phyloP scores from a whole-genome alignment of 768 basidiomycete species.

The Collybiopsis confluens region DNA sequence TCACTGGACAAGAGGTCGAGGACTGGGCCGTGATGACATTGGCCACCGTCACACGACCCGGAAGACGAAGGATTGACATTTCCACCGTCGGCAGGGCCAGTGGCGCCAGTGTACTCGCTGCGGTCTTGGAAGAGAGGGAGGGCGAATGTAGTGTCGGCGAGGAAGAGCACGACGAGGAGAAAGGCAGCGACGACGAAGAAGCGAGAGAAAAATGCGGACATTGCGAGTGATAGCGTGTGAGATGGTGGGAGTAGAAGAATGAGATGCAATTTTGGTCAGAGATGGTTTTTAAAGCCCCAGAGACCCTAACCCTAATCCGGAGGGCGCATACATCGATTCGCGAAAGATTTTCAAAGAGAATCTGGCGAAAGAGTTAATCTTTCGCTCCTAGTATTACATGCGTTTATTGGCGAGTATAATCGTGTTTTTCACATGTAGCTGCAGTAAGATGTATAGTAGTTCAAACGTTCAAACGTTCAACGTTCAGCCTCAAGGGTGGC shows the following conservation, averaged over 20 bases:
- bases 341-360: constrained; percentile 16
- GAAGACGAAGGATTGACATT: too few species aligned
- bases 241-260: constrained; percentile 20
- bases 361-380: too few species aligned
- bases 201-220: not conserved
- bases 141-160: not conserved
- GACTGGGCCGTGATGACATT: constrained; percentile 9
- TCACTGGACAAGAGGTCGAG: constrained; percentile 25
- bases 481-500: too few species aligned
- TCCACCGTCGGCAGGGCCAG: too few species aligned
- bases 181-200: not conserved
- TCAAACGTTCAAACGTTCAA: too few species aligned
- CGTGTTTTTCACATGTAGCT: too few species aligned
- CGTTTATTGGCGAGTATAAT: too few species aligned
- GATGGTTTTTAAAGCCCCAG: not conserved
- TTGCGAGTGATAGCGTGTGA: constrained; percentile 9
- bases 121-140: not conserved
- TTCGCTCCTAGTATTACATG: too few species aligned
- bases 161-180: not conserved
- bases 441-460: too few species aligned
- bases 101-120: not conserved
- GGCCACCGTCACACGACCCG: not conserved
- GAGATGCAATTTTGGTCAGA: constrained; percentile 3
- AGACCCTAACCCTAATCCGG: not conserved
- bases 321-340: not conserved